phyloP scores from a whole-genome alignment of 192 early-diverging fungal species.

The Coemansia sp. region DNA sequence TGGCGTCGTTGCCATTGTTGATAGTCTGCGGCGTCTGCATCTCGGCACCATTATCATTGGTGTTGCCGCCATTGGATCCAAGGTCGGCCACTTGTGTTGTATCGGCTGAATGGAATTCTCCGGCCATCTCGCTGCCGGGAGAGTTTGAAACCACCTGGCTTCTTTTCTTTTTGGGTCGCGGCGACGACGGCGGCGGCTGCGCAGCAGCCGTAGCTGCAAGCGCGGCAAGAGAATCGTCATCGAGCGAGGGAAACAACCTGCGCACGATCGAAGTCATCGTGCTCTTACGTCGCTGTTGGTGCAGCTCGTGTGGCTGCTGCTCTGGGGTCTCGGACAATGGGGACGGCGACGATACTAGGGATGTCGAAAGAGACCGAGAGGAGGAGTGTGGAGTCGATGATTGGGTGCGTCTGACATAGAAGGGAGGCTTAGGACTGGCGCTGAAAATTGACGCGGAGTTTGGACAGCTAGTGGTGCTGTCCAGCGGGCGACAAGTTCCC shows the following conservation, averaged over 20 bases:
- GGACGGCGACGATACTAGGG: constrained; percentile 3
- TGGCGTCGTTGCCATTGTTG: constrained; percentile 8
- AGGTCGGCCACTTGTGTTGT: background rate
- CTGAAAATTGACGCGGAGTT: background rate
- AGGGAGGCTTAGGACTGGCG: background rate
- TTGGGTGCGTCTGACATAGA: background rate
- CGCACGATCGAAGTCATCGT: constrained; percentile 26
- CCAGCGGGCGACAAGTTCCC: constrained; percentile 16
- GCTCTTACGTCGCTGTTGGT: constrained; percentile 16
- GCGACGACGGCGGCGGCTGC: constrained; percentile 3
- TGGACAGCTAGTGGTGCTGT: background rate
- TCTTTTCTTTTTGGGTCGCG: constrained; percentile 4
- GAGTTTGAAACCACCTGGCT: background rate
- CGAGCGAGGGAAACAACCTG: constrained; percentile 40
- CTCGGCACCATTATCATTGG: background rate
- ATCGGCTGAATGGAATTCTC: constrained; percentile 6
- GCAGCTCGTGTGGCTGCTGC: background rate
- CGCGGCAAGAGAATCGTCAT: constrained; percentile 10
- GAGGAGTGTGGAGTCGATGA: constrained; percentile 1
- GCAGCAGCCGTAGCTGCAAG: constrained; percentile 16
- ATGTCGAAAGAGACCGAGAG: constrained; percentile 7
- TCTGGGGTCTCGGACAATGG: background rate
- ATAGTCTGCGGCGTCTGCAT: constrained; percentile 6
- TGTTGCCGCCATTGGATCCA: background rate
- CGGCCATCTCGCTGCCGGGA: background rate